Conservation (phyloP, 2,329 filamentous ascomycete species). For the Ophiostoma quercus region DNA sequence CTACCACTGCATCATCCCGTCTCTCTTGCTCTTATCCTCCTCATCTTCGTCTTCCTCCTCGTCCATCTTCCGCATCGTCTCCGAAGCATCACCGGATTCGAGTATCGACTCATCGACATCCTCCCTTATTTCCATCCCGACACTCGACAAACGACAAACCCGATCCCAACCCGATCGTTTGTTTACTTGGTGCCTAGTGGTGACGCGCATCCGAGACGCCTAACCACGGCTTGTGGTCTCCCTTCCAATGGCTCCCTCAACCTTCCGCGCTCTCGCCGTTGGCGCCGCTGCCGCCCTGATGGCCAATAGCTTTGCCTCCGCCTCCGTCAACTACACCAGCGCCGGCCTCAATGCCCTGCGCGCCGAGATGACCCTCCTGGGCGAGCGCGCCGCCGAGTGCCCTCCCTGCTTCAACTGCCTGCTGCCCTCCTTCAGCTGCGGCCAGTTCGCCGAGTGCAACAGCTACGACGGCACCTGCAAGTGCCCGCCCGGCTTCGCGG, state of each 20-base stretch:
- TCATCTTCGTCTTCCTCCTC: constrained; percentile 10
- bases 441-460: constrained; percentile 86
- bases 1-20: constrained; percentile 13
- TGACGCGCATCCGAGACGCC: constrained; percentile 4
- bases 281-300: constrained; percentile 40
- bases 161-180: not conserved
- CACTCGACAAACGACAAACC: not conserved
- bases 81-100: not conserved
- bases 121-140: not conserved
- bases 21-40: constrained; percentile 12
- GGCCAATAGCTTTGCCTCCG: constrained; percentile 33
- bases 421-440: constrained; percentile 82
- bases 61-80: constrained; percentile 1
- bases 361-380: constrained; percentile 64
- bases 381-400: constrained; percentile 64
- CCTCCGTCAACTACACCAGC: constrained; percentile 45
- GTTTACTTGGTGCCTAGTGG: not conserved
- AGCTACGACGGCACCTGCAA: constrained; percentile 86
- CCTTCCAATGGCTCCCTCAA: constrained; percentile 28
- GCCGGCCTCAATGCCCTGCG: constrained; percentile 57
- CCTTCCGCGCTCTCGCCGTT: constrained; percentile 37
- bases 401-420: constrained; percentile 97
- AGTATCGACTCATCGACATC: not conserved
- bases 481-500: constrained; percentile 87
- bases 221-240: not conserved